These are phyloP conservation scores for Apium graveolens DNA, from an alignment of 129 eudicot genomes.

Conservation along the genomic window DNA sequence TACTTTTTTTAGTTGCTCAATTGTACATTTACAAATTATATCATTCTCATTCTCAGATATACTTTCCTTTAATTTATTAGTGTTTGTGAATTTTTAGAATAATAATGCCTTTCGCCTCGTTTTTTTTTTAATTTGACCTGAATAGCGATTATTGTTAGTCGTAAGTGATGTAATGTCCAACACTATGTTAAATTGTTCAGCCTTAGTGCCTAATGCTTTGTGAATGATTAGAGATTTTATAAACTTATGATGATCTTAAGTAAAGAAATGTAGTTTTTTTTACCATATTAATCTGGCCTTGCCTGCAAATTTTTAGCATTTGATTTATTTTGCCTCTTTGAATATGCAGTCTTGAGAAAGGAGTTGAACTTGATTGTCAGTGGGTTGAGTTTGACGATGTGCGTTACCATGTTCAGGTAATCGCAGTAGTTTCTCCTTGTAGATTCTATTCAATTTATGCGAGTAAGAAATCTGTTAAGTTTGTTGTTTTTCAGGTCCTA, in stretches of 20 bases:
- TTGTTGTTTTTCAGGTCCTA: neutral
- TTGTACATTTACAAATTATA: neutral
- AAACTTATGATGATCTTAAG: neutral
- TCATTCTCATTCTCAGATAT: neutral
- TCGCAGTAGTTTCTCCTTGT: neutral
- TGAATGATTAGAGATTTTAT: neutral
- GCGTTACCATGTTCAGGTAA: slow-evolving; percentile 90
- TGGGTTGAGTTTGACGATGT: slow-evolving; percentile 97
- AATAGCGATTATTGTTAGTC: neutral
- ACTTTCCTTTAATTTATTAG: too few relatives aligned
- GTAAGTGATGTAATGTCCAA: neutral
- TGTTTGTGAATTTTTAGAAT: too few relatives aligned
- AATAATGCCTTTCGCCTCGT: too few relatives aligned
- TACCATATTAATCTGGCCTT: neutral
- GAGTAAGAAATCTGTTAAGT: slow-evolving; percentile 10
- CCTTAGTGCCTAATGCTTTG: neutral
- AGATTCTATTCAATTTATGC: neutral
- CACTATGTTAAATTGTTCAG: neutral
- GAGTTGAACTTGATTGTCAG: slow-evolving; percentile 85
- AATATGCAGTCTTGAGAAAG: slow-evolving; percentile 76
- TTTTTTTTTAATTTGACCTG: neutral
- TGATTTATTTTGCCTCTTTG: neutral
- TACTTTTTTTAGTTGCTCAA: neutral
- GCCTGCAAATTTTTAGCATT: neutral
- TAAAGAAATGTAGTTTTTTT: neutral